Conservation (phyloP, 2,329 filamentous ascomycete species). For the Pseudonectria foliicola region DNA sequence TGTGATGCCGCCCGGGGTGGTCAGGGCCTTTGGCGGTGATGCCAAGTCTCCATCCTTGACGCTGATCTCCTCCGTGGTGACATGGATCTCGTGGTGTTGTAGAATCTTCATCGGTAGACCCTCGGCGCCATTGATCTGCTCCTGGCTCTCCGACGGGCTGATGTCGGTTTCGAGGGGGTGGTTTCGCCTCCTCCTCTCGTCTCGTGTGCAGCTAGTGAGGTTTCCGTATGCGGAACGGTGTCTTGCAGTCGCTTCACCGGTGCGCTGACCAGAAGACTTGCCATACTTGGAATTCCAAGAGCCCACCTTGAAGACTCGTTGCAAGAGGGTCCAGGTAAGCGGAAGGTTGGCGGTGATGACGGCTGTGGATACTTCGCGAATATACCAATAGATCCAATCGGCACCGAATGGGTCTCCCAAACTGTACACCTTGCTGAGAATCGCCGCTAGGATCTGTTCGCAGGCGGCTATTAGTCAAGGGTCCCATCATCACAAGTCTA, state of each 20-base stretch:
- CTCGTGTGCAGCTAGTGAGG: conserved; percentile 15
- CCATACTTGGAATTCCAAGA: conserved; percentile 21
- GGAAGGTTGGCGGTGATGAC: conserved; percentile 38
- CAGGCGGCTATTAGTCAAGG: background rate
- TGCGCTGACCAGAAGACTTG: conserved; percentile 18
- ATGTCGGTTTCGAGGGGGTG: conserved; percentile 13
- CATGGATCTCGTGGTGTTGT: conserved; percentile 28
- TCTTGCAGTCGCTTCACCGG: conserved; percentile 14
- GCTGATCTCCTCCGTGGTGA: conserved; percentile 14
- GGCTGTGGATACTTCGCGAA: conserved; percentile 39
- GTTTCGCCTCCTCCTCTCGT: conserved; percentile 6
- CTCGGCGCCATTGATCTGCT: conserved; percentile 27
- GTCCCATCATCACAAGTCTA: background rate
- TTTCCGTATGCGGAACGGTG: conserved; percentile 18
- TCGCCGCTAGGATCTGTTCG: conserved; percentile 16
- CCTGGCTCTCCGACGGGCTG: conserved; percentile 27
- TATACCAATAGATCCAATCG: conserved; percentile 38
- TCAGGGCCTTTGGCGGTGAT: background rate
- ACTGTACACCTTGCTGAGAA: conserved; percentile 35
- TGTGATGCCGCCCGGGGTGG: background rate
- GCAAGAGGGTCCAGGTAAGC: conserved; percentile 36
- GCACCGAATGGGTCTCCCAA: conserved; percentile 31
- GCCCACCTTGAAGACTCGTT: conserved; percentile 27
- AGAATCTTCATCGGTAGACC: conserved; percentile 31
- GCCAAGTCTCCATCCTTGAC: conserved; percentile 1